Evolutionary conservation across 495 filamentous ascomycete genomes (phyloP).

Genomic region (Neurospora pannonica): DNA sequence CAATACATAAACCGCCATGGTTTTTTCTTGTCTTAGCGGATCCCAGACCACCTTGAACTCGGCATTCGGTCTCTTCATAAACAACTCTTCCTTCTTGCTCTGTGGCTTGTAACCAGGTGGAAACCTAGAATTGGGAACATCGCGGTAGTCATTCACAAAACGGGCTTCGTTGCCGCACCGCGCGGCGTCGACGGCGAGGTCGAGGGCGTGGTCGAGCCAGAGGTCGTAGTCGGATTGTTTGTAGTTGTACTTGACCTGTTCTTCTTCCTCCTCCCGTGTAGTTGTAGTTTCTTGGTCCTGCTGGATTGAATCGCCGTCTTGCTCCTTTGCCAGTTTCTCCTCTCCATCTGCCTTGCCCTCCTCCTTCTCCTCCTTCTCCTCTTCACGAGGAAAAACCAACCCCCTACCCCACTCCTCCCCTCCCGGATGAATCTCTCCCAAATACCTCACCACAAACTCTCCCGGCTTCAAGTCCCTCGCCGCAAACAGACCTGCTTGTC

Average conservation of each 20-base stretch:
- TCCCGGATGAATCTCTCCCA: constrained; percentile 49
- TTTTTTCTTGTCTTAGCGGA: constrained; percentile 33
- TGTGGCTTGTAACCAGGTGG: neutral
- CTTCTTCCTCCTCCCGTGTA: no score
- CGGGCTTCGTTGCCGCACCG: constrained; percentile 57
- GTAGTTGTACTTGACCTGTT: constrained; percentile 25
- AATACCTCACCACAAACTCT: constrained; percentile 54
- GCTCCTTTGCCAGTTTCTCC: no score
- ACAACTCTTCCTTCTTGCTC: neutral
- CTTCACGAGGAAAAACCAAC: neutral
- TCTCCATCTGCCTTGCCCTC: neutral
- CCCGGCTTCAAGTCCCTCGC: constrained; percentile 44
- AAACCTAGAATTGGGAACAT: constrained; percentile 27
- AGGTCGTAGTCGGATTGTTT: constrained; percentile 57
- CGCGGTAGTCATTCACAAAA: constrained; percentile 68
- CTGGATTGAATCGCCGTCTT: no score
- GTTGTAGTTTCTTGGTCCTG: no score
- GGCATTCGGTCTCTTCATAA: constrained; percentile 38
- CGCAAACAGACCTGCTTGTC: constrained; percentile 60
- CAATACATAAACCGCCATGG: constrained; percentile 55
- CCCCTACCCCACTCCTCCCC: neutral
- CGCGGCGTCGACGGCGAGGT: constrained; percentile 55
- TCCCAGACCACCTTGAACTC: constrained; percentile 53
- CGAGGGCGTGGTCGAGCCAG: constrained; percentile 40
- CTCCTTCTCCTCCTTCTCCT: neutral